Evolutionary conservation across 805 yeast genomes (phyloP).

Genomic region (Teunomyces cretensis): DNA sequence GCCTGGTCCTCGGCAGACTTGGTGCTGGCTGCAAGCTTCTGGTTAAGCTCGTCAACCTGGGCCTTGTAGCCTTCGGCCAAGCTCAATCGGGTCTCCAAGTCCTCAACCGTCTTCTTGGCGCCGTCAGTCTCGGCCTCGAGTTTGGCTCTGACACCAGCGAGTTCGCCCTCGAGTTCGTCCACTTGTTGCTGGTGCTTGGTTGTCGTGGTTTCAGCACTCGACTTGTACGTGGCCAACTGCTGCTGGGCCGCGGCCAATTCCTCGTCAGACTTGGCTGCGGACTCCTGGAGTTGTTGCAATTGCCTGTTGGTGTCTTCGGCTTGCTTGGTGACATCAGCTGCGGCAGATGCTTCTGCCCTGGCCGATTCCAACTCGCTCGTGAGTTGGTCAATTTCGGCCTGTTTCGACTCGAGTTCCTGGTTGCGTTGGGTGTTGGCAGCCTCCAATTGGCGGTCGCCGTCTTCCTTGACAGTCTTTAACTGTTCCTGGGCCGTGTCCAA

Average conservation of each 20-base stretch:
- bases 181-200: no score
- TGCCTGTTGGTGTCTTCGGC: not conserved
- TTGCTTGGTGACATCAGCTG: not conserved
- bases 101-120: not conserved
- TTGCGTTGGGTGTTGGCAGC: not conserved
- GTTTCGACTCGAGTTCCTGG: not conserved
- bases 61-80: conserved; percentile 1
- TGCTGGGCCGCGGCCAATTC: not conserved
- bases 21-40: not conserved
- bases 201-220: no score
- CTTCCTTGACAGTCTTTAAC: not conserved
- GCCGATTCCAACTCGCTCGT: not conserved
- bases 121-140: not conserved
- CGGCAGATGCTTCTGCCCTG: no score
- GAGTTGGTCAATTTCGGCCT: not conserved
- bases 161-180: no score
- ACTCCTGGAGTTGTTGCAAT: not conserved
- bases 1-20: not conserved
- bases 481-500: not conserved
- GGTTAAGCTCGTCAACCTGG: conserved; percentile 4
- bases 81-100: conserved; percentile 2
- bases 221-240: not conserved
- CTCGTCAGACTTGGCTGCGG: not conserved
- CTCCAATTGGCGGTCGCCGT: not conserved
- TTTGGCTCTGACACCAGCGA: no score